Evolutionary conservation across 352 stramenopile genomes (phyloP), one percentile per base, ranked within the genome.

Genomic region (Phytophthora palmivora): DNA sequence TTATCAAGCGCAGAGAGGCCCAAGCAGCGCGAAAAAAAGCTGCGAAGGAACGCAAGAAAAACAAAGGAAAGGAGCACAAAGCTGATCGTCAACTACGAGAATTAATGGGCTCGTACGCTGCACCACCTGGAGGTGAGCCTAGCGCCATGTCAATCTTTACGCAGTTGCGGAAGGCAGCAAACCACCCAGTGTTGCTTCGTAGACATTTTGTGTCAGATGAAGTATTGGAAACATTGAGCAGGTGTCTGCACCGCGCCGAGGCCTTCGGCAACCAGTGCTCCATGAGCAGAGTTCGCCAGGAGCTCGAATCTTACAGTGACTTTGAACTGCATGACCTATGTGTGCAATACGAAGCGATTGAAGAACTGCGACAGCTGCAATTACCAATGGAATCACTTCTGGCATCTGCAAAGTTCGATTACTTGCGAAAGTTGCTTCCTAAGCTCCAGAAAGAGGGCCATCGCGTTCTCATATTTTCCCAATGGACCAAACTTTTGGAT

Each of bases 401-500:
- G 38, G 82, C 83, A 9, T 99, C 96, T 15, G 79, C 92, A 30
- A 99, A 99, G 67, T 99, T 98, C 73, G 76, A 95, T 32, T 88
- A 87, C 28, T 78, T 99, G 42, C 81, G 82, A 18, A 62, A 65
- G 14, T 61, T 99, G 39, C 70, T 99, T 3, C 96, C 97, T 0
- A 79, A 94, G 14, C 80, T 98, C 28, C 63, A 76, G 19, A 37
- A 53, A 11, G 78, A 98, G 14, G 95, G 94, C 1, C 97, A 99
- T 63, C 86, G 96, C 30, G 90, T 99, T 15, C 72, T 99, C 11
- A 96, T 99, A 32, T 99, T 99, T 68, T 98, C 94, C 6, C 95
- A 98, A 63, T 98, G 96, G 96, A 98, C 94, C 21, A 97, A 91
- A 41, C 79, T 98, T 30, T 64, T 99, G 19, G 95, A 99, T 72